Percentiles rank a stretch among this genome's conserved stretches.
Evolutionary conservation across 2,329 filamentous ascomycete genomes (phyloP).

Genomic region (Aureobasidium musti): DNA sequence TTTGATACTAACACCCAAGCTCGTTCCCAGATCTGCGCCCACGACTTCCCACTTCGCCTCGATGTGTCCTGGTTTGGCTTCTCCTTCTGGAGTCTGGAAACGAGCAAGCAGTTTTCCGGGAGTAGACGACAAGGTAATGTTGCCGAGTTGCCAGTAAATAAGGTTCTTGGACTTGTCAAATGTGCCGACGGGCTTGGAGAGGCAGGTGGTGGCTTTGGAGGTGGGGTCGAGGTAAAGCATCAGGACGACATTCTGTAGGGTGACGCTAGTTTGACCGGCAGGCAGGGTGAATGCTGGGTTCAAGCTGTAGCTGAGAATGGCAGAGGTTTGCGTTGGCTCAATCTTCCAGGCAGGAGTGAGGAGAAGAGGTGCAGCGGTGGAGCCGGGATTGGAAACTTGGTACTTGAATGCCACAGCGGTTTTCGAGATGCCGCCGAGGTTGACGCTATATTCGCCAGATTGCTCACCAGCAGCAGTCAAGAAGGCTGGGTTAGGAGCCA

Average conservation of each 20-base stretch:
- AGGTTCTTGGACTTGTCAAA: constrained; percentile 75
- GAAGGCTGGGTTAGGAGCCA: constrained; percentile 91
- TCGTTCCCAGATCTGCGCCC: constrained; percentile 49
- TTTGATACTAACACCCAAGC: constrained; percentile 65
- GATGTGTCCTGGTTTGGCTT: constrained; percentile 70
- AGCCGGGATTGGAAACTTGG: constrained; percentile 71
- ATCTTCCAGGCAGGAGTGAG: constrained; percentile 79
- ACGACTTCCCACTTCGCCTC: constrained; percentile 79
- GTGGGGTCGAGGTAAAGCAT: constrained; percentile 67
- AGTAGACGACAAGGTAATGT: constrained; percentile 60
- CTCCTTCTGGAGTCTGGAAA: constrained; percentile 68
- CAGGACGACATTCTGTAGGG: constrained; percentile 72
- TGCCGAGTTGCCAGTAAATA: constrained; percentile 76
- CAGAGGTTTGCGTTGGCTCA: constrained; percentile 79
- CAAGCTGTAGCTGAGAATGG: constrained; percentile 79
- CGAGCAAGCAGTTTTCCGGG: constrained; percentile 79
- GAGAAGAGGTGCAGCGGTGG: constrained; percentile 66
- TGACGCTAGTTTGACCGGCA: constrained; percentile 48
- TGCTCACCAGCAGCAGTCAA: constrained; percentile 69
- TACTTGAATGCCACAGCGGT: constrained; percentile 89
- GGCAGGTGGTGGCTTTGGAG: constrained; percentile 63
- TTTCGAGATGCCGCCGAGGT: constrained; percentile 69
- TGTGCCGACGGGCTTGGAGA: constrained; percentile 77
- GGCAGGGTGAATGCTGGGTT: constrained; percentile 67
- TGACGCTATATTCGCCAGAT: constrained; percentile 77